A percentile compares a stretch with the other conserved stretches of the same genome.
Evolutionary conservation across 441 rosid genomes (phyloP).

Genomic region (Erysimum cheiri): DNA sequence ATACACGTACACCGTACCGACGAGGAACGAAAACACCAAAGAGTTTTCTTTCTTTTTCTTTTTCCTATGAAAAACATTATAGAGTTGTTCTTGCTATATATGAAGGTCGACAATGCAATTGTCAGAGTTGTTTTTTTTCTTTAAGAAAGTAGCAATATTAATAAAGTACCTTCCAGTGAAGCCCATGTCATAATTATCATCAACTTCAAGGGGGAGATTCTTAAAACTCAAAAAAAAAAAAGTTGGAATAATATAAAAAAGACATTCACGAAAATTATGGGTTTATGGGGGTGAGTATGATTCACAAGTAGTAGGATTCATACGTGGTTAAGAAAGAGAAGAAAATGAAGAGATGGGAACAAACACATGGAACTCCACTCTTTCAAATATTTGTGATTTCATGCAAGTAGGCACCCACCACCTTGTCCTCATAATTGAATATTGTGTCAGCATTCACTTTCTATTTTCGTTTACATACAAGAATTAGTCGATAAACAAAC

Average conservation of each 20-base stretch:
- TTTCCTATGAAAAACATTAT: not conserved
- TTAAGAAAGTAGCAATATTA: not conserved
- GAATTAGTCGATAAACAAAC: not conserved
- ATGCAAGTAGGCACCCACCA: constrained; percentile 13
- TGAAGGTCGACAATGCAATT: constrained; percentile 8
- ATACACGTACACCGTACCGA: no score
- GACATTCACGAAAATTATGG: constrained; percentile 7
- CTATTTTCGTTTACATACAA: constrained; percentile 24
- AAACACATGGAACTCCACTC: constrained; percentile 42
- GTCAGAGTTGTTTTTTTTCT: not conserved
- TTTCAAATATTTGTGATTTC: constrained; percentile 26
- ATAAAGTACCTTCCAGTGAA: constrained; percentile 11
- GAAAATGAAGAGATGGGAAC: constrained; percentile 45
- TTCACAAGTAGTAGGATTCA: constrained; percentile 16
- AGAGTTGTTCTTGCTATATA: no score
- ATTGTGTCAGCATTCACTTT: constrained; percentile 30
- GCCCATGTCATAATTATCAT: constrained; percentile 18
- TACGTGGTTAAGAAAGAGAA: constrained; percentile 18
- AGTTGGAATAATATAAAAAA: not conserved
- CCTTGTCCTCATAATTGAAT: not conserved
- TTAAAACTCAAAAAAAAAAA: not conserved
- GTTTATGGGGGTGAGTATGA: constrained; percentile 18
- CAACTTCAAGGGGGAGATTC: not conserved
- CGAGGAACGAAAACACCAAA: no score
- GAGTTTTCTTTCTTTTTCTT: no score